A percentile compares a stretch with the other conserved stretches of the same genome.
phyloP scores from a whole-genome alignment of 1,284 basidiomycete species.

The Cryptococcus sp. region DNA sequence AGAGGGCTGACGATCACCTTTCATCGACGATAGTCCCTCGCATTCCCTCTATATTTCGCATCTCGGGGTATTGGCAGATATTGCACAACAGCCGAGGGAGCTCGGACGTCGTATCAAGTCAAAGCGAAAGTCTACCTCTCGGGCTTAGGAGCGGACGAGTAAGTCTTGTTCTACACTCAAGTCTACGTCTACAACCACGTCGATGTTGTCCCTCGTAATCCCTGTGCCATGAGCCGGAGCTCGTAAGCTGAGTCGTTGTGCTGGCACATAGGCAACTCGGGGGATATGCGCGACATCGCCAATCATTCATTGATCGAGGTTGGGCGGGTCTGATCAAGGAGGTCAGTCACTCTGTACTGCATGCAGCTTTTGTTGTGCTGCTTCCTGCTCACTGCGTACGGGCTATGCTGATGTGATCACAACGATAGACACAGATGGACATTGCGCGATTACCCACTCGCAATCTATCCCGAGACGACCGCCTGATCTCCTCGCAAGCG shows the following conservation, averaged over 20 bases:
- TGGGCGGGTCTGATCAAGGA: slow-evolving; percentile 79
- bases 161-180: slow-evolving; percentile 9
- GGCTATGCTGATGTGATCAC: too few relatives aligned
- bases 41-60: slow-evolving; percentile 90
- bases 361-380: too few relatives aligned
- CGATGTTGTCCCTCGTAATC: neutral
- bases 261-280: slow-evolving; percentile 64
- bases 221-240: neutral
- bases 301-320: slow-evolving; percentile 66
- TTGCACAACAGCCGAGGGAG: slow-evolving; percentile 49
- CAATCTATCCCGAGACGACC: slow-evolving; percentile 92
- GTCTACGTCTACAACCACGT: neutral
- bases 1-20: too few relatives aligned
- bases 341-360: slow-evolving; percentile 56
- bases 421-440: slow-evolving; percentile 71
- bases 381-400: too few relatives aligned
- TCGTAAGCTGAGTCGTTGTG: neutral
- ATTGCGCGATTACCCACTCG: slow-evolving; percentile 85
- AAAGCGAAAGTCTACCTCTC: slow-evolving; percentile 81
- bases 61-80: slow-evolving; percentile 72
- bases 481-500: slow-evolving; percentile 81
- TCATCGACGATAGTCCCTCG: slow-evolving; percentile 67
- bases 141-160: slow-evolving; percentile 92
- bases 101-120: slow-evolving; percentile 64
- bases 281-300: slow-evolving; percentile 88